phyloP scores from a whole-genome alignment of 805 yeast genomes.

The Komagataella mondaviorum region DNA sequence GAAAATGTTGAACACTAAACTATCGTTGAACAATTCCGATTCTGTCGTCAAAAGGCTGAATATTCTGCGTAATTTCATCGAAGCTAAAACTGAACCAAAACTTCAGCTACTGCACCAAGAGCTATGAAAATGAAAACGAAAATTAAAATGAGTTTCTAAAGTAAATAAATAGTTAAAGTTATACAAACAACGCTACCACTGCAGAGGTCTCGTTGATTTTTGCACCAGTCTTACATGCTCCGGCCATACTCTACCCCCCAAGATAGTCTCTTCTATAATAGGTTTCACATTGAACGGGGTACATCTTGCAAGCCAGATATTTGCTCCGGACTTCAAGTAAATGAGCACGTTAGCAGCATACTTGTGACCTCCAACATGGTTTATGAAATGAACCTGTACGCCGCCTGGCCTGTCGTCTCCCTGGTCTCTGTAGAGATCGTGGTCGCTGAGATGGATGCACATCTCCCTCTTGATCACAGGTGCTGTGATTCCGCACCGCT shows the following conservation, averaged over 20 bases:
- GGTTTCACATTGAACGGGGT: slow-evolving; percentile 64
- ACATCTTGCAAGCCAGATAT: slow-evolving; percentile 82
- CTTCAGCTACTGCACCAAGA: slow-evolving; percentile 8
- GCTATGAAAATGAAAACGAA: slow-evolving; percentile 8
- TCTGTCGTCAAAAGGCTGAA: slow-evolving; percentile 37
- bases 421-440: slow-evolving; percentile 60
- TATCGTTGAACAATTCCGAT: slow-evolving; percentile 32
- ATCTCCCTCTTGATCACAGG: slow-evolving; percentile 77
- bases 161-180: not conserved
- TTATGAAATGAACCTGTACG: slow-evolving; percentile 52
- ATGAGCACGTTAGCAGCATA: slow-evolving; percentile 82
- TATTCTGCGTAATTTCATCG: slow-evolving; percentile 22
- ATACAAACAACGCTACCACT: not conserved
- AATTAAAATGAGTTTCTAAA: not conserved
- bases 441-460: slow-evolving; percentile 57
- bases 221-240: slow-evolving; percentile 49
- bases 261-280: slow-evolving; percentile 63
- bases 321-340: slow-evolving; percentile 59
- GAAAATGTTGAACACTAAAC: slow-evolving; percentile 22
- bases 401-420: slow-evolving; percentile 72
- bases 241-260: slow-evolving; percentile 59
- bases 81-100: not conserved
- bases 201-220: slow-evolving; percentile 18
- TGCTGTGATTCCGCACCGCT: slow-evolving; percentile 88
- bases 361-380: slow-evolving; percentile 95